phyloP scores from a whole-genome alignment of 805 yeast genomes.

The Vanderwaltozyma yarrowii region DNA sequence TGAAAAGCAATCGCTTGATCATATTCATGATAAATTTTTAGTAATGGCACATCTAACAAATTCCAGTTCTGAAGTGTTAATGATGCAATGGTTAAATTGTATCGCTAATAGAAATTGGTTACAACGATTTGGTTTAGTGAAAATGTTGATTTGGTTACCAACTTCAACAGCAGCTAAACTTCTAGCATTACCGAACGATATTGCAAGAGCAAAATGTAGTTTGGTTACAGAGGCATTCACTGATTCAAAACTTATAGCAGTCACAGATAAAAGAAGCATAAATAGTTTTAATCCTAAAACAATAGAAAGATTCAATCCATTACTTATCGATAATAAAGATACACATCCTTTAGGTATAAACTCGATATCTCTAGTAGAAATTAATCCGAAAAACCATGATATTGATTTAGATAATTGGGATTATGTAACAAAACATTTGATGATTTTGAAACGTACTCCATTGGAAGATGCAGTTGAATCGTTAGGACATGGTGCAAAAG shows the following conservation, averaged over 20 bases:
- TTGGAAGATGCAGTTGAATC: constrained; percentile 38
- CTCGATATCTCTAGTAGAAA: constrained; percentile 48
- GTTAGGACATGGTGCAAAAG: constrained; percentile 76
- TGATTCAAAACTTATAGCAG: constrained; percentile 47
- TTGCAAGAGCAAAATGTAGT: constrained; percentile 50
- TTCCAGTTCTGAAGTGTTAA: constrained; percentile 48
- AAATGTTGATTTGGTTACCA: constrained; percentile 62
- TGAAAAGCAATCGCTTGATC: constrained; percentile 26
- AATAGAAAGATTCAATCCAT: constrained; percentile 22
- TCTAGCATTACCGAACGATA: constrained; percentile 43
- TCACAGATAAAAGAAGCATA: constrained; percentile 19
- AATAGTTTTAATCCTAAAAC: constrained; percentile 12
- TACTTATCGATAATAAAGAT: constrained; percentile 25
- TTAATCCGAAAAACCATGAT: constrained; percentile 37
- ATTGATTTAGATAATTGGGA: constrained; percentile 53
- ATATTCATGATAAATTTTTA: constrained; percentile 44
- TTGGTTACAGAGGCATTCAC: constrained; percentile 56
- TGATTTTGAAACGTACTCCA: constrained; percentile 38
- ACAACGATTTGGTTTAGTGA: constrained; percentile 59
- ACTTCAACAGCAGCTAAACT: constrained; percentile 52
- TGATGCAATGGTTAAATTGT: constrained; percentile 69
- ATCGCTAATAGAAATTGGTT: constrained; percentile 65
- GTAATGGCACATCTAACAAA: constrained; percentile 50
- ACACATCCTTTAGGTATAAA: constrained; percentile 21
- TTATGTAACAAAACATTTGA: constrained; percentile 51